Base-by-base conservation (phyloP, 805 yeast species). In the Sungouiozyma intestinalis region DNA sequence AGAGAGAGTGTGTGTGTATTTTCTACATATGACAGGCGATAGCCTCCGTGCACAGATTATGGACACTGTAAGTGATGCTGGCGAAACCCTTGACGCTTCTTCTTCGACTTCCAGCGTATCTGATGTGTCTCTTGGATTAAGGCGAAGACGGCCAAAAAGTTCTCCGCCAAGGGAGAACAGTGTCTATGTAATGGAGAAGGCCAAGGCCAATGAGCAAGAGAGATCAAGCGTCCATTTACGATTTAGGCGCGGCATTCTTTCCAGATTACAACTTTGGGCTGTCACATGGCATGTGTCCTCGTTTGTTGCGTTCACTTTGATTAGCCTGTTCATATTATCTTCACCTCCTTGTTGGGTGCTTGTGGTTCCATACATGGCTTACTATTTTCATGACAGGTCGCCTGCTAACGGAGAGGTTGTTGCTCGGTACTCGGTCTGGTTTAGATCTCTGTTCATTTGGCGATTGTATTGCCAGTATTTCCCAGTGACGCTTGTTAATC, bases 221-320 rank as follows among this genome's bases (percentile, higher is more conserved):
- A 24, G 6, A 24, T 24, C 29, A 7, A 11, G 29, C 11, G 29
- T 6, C 29, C 11, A 11, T 24, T 24, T 11, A 7, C 29, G 29
- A 24, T 24, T 24, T 6, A 7, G 9, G 6, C 29, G 11, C 6
- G 6, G 29, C 29, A 11, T 24, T 7, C 29, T 24, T 6, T 24
- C 6, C 11, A 63, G 94, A 39, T 53, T 77, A 15, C 81, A 86
- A 49, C 85, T 90, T 0, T 52, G 80, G 3, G 77, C 77, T 1
- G 74, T 85, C 13, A 69, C 84, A 2, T 73, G 85, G 75, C 95
- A 86, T 60, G 73, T 81, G 2, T 68, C 85, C 15, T 72, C 84
- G 4, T 81, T 94, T 1, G 56, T 72, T 1, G 69, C 79, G 38
- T 47, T 56, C 24, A 60, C 73, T 2, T 65, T 76, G 6, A 40